Percentiles rank a stretch among this genome's conserved stretches.
phyloP scores from a whole-genome alignment of 2,329 filamentous ascomycete genomes.

The Ceratocystis cacaofunesta region DNA sequence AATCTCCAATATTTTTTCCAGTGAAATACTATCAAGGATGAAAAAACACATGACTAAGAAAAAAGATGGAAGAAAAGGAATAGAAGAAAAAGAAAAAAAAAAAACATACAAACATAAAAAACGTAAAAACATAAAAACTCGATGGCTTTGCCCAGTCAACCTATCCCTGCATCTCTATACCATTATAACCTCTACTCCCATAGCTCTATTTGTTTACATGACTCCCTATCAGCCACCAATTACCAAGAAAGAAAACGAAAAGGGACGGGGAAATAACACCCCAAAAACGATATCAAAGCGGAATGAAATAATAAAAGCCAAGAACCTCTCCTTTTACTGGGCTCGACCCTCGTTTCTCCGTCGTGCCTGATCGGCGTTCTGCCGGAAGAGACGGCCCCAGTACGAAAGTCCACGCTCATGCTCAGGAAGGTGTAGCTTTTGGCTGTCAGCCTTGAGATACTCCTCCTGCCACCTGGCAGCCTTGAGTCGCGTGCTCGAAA shows the following conservation, averaged over 20 bases:
- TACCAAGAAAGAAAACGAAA: not conserved
- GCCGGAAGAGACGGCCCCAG: slow-evolving; percentile 16
- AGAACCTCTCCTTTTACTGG: not conserved
- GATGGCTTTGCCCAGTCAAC: not conserved
- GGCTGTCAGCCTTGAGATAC: slow-evolving; percentile 6
- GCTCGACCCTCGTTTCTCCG: not conserved
- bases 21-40: slow-evolving; percentile 3
- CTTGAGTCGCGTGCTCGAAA: not conserved
- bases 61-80: not conserved
- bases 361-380: slow-evolving; percentile 13
- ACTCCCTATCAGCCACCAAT: not conserved
- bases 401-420: slow-evolving; percentile 16
- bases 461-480: slow-evolving; percentile 5
- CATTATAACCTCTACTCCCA: not conserved
- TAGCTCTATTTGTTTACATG: not conserved
- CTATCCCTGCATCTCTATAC: not conserved
- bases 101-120: not conserved
- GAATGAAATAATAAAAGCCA: not conserved
- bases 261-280: not conserved
- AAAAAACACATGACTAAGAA: not conserved
- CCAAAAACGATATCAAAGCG: not conserved
- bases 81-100: not conserved
- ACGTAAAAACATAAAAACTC: not conserved
- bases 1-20: not conserved
- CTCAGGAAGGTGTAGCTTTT: slow-evolving; percentile 8